A percentile compares a stretch with the other conserved stretches of the same genome.
Evolutionary conservation across 768 basidiomycete species (phyloP).

Genomic region (Russula lepida): DNA sequence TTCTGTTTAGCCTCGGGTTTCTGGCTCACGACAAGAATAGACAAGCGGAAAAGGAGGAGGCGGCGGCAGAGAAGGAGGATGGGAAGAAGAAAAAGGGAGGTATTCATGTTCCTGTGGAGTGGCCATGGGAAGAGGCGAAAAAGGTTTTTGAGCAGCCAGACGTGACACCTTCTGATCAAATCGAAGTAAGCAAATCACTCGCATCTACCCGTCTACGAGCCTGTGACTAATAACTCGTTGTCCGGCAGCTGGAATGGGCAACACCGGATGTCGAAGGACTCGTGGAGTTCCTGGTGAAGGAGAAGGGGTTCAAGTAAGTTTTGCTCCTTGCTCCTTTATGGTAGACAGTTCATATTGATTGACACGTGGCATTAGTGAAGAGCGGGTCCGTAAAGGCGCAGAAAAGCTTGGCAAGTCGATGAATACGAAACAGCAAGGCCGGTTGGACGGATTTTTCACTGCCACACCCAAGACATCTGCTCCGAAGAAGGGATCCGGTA

Average conservation of each 20-base stretch:
- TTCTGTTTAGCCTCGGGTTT: background rate
- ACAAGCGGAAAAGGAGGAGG: conserved; percentile 35
- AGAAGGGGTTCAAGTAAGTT: conserved; percentile 92
- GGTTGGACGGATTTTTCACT: conserved; percentile 92
- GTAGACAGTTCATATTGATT: background rate
- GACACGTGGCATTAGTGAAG: conserved; percentile 54
- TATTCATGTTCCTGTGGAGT: conserved; percentile 80
- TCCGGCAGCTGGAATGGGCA: conserved; percentile 81
- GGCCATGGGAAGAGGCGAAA: conserved; percentile 97
- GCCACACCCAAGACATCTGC: conserved; percentile 52
- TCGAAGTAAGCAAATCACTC: conserved; percentile 64
- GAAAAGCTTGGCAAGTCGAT: conserved; percentile 87
- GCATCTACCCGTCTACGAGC: background rate
- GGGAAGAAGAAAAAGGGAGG: conserved; percentile 71
- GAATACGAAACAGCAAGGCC: conserved; percentile 88
- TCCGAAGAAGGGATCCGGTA: conserved; percentile 35
- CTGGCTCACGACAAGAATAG: conserved; percentile 27
- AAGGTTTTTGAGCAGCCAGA: conserved; percentile 85
- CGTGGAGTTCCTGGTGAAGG: conserved; percentile 84
- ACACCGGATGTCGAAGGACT: conserved; percentile 88
- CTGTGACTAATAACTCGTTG: background rate
- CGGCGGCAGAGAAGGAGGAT: conserved; percentile 31
- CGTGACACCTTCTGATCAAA: conserved; percentile 73
- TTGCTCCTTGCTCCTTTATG: background rate
- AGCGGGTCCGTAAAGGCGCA: conserved; percentile 90